phyloP scores from a whole-genome alignment of 108 stramenopile species.

The Tribonema minus region DNA sequence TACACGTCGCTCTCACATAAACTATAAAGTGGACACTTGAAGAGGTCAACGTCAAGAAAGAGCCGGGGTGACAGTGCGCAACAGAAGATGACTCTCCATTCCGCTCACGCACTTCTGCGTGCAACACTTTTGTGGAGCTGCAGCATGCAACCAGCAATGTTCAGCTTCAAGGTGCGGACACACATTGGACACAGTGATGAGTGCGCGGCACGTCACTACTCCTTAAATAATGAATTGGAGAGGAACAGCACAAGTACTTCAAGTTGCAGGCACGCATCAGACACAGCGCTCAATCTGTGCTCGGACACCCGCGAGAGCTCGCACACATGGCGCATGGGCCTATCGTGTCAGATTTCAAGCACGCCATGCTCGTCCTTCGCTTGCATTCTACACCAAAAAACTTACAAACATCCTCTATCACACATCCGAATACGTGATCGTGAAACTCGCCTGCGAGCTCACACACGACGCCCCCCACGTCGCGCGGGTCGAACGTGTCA shows the following conservation, averaged over 20 bases:
- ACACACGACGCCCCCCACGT: not conserved
- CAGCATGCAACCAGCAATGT: no score
- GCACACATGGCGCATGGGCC: not conserved
- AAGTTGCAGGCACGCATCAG: no score
- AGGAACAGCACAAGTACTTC: no score
- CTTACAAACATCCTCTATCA: not conserved
- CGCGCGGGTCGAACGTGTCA: constrained; percentile 6
- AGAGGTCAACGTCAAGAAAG: not conserved
- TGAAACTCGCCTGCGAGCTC: not conserved
- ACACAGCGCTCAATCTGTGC: not conserved
- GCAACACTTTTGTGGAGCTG: no score
- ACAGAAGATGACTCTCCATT: no score
- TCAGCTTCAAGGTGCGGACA: no score
- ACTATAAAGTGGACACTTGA: not conserved
- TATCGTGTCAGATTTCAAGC: not conserved
- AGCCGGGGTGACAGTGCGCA: not conserved
- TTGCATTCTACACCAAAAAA: no score
- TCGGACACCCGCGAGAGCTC: not conserved
- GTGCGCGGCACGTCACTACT: no score
- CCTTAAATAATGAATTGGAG: no score
- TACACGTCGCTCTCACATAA: not conserved
- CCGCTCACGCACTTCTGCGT: no score
- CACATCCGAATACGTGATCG: no score
- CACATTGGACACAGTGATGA: no score
- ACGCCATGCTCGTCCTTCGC: not conserved